Percentiles rank a stretch among this genome's conserved stretches.
phyloP scores from a whole-genome alignment of 192 early-diverging fungal species.

The Coemansia sp. region DNA sequence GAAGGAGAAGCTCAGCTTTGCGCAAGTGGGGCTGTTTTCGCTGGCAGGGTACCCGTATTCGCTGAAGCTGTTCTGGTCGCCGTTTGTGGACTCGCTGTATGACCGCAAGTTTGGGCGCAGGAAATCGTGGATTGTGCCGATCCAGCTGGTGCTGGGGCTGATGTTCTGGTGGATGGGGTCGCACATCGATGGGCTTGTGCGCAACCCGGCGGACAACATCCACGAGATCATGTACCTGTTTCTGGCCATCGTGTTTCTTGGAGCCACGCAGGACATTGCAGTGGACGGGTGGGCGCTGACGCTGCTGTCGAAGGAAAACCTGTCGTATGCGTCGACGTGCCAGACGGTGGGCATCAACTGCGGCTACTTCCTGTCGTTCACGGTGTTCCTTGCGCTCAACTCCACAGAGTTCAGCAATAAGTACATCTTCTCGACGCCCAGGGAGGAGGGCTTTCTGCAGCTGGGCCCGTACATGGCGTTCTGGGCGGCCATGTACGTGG shows the following conservation, averaged over 20 bases:
- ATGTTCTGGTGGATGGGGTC: conserved; percentile 78
- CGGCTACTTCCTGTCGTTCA: conserved; percentile 95
- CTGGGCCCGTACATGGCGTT: conserved; percentile 88
- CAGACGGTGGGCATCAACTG: conserved; percentile 97
- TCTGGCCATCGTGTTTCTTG: conserved; percentile 84
- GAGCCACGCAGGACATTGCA: conserved; percentile 89
- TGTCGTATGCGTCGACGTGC: conserved; percentile 89
- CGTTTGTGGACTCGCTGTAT: conserved; percentile 91
- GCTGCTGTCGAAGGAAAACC: conserved; percentile 84
- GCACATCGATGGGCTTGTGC: conserved; percentile 71
- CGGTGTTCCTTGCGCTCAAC: conserved; percentile 95
- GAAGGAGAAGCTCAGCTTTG: conserved; percentile 89
- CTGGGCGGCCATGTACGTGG: conserved; percentile 89
- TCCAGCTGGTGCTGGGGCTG: conserved; percentile 82
- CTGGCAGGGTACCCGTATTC: conserved; percentile 96
- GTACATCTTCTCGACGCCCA: conserved; percentile 70
- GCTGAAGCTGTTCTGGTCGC: conserved; percentile 97
- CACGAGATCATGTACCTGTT: conserved; percentile 73
- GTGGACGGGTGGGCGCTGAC: conserved; percentile 92
- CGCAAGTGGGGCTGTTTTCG: conserved; percentile 92
- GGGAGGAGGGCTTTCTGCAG: conserved; percentile 70
- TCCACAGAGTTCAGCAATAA: conserved; percentile 93
- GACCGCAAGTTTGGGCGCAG: conserved; percentile 79
- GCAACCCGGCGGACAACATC: conserved; percentile 52
- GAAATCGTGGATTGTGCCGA: conserved; percentile 99